These are phyloP conservation scores for Sugiyamaella japonica DNA, from an alignment of 1,139 yeast genomes.

Conservation along the genomic window DNA sequence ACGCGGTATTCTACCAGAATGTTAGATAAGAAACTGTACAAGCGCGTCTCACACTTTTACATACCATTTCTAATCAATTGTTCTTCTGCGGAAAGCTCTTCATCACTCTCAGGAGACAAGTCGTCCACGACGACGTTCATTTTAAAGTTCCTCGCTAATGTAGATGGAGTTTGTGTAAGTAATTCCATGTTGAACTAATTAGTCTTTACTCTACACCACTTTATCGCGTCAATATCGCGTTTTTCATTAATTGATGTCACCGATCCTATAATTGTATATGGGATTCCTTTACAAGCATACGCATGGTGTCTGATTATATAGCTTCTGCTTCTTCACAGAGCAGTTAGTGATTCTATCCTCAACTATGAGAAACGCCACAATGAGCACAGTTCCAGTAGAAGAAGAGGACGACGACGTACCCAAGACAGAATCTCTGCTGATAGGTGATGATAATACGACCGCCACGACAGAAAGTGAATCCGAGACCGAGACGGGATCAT, in stretches of 20 bases:
- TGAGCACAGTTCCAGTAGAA: neutral
- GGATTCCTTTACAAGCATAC: neutral
- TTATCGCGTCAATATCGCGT: constrained; percentile 6
- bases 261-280: neutral
- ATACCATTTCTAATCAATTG: constrained; percentile 3
- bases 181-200: neutral
- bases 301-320: no score
- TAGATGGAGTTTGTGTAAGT: neutral
- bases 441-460: constrained; percentile 8
- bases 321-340: no score
- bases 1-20: constrained; percentile 55
- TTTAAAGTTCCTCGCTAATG: neutral
- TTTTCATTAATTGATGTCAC: neutral
- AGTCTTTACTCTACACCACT: neutral
- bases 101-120: neutral
- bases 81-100: neutral
- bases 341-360: no score
- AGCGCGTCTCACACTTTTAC: neutral
- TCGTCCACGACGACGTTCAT: neutral
- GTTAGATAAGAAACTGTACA: constrained; percentile 1
- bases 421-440: neutral
- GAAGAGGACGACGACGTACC: neutral
- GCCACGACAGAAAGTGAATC: constrained; percentile 13
- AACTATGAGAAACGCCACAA: neutral
- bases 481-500: constrained; percentile 16